Conservation (phyloP, 306 rosid genomes). For the Biancaea sappan region DNA sequence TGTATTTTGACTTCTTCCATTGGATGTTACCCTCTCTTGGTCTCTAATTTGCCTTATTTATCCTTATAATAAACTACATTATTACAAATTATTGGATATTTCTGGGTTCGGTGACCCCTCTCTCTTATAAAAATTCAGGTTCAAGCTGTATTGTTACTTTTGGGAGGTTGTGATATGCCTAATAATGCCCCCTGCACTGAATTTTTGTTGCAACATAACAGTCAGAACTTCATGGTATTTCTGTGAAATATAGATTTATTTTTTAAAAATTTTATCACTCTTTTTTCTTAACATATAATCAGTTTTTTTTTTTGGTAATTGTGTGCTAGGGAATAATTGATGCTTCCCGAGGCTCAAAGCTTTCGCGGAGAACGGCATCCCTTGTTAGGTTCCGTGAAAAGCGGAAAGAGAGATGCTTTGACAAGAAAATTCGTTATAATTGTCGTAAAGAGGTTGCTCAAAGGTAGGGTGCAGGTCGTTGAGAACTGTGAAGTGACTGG, state of each 20-base stretch:
- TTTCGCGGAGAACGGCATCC: conserved; percentile 66
- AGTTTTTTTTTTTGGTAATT: conserved; percentile 9
- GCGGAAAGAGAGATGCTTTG: conserved; percentile 75
- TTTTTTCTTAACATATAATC: conserved; percentile 1
- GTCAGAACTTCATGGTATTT: conserved; percentile 49
- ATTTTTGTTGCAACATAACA: conserved; percentile 40
- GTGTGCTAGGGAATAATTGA: conserved; percentile 50
- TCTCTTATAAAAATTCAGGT: conserved; percentile 48
- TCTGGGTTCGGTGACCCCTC: background rate
- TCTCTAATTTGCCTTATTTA: background rate
- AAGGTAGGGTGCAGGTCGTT: conserved; percentile 47
- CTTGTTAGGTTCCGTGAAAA: conserved; percentile 80
- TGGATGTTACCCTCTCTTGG: background rate
- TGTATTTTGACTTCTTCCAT: background rate
- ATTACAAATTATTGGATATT: background rate
- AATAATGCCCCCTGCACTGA: conserved; percentile 37
- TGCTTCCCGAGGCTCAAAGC: conserved; percentile 51
- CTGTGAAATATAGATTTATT: conserved; percentile 1
- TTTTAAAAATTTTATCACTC: background rate
- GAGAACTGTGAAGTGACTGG: conserved; percentile 1
- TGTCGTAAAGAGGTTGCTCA: conserved; percentile 76
- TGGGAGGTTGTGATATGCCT: conserved; percentile 58
- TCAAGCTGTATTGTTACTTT: conserved; percentile 71
- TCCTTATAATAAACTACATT: background rate
- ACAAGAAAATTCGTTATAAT: conserved; percentile 70